Evolutionary conservation across 2,329 filamentous ascomycete genomes (phyloP), one percentile per base, ranked within the genome.

Genomic region (Xenosphaeropsis pyriputrescens): DNA sequence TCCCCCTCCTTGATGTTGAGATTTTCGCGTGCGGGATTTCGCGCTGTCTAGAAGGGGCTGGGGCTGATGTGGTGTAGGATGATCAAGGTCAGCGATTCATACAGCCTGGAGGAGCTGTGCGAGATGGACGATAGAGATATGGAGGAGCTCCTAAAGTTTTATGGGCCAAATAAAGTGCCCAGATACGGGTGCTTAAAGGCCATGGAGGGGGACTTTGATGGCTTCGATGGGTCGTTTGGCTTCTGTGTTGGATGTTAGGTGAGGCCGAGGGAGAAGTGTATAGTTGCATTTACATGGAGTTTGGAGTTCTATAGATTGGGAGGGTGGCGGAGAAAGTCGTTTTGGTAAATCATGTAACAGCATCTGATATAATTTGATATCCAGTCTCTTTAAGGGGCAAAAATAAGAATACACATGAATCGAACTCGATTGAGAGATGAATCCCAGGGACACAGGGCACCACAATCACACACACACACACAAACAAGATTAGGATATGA

Each of bases 31-130:
- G 8, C 7, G 16, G 32, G 11, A 16, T 26, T 2, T 42, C 32
- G 14, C n/a, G n/a, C n/a, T n/a, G 12, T 19, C 8, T 11, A 26
- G 39, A 38, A 15, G 43, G 46, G 39, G 41, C 45, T 26, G 8
- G 8, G 22, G 35, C 55, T 63, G 40, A 65, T 50, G 30, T 9
- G 12, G 6, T 32, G 15, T 45, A 85, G 82, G 86, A 96, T 96
- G 83, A 85, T 78, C 35, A 79, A 75, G 45, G 84, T 96, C 29
- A 95, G 88, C 61, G 85, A 95, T 49, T 68, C 76, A 29, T 95
- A 89, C 67, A 78, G 70, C 38, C 74, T 93, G 56, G 79, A 93
- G 43, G 82, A 95, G 44, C 72, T 96, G 47, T 88, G 85, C 47
- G 71, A 73, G 26, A 76, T 96, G 69, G 75, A 72, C 15, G 83